Evolutionary conservation across 352 stramenopile species (phyloP), one percentile per base, ranked within the genome.

Genomic region (Globisporangium cystogenes): DNA sequence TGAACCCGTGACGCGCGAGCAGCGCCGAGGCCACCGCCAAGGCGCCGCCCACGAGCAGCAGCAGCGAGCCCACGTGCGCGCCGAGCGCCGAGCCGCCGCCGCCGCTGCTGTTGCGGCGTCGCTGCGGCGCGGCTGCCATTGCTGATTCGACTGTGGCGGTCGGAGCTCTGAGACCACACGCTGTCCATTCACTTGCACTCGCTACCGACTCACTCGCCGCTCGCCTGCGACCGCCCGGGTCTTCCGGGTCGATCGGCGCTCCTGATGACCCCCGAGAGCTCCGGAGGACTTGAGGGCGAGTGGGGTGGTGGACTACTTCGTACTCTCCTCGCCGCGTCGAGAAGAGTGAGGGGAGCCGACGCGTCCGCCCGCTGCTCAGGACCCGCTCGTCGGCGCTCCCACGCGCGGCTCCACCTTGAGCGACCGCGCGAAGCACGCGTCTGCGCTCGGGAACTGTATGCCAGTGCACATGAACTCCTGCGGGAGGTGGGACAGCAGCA

Each of bases 391-490:
- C 52, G 69, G 60, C 21, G 81, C 72, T 27, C 75, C 72, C 26
- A 93, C 79, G 24, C 85, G 79, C 24, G 85, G 85, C 41, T 95
- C 85, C 14, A 95, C 74, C 57, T 90, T 85, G 10, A 95, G 53
- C 26, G 85, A 95, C 2, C 85, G 80, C 27, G 60, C 64, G 51
- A 93, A 95, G 58, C 82, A 91, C n/a, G 79, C 62, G 21, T 95
- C 85, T 5, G 72, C 64, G 40, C 90, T 72, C 16, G 63, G 45
- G 48, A 75, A 90, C 11, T 82, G 72, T 35, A 89, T 45, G n/a
- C 72, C 62, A 3, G 80, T 71, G 47, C 79, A 95, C 24, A 95
- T 69, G 51, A 88, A 73, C 35, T 95, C 82, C 84, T 94, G 40
- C 24, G 35, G n/a, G 35, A n/a, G n/a, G n/a, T n/a, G n/a, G 8